Evolutionary conservation across 176 grass and related monocot genomes (phyloP).

Genomic region (Cenchrus fungigraminus): DNA sequence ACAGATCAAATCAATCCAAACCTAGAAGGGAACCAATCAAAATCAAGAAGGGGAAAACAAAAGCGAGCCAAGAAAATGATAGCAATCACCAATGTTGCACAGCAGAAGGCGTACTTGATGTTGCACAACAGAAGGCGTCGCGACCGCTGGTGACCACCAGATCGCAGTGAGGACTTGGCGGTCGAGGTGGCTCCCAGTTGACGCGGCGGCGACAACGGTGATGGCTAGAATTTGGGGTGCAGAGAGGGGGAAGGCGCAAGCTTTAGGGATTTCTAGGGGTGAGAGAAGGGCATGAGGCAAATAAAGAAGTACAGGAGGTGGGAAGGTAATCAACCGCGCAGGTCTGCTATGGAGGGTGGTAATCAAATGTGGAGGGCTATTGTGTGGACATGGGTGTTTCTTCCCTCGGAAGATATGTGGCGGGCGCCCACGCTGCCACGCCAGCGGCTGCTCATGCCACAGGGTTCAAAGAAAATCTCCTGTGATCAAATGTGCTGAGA

Average conservation of each 20-base stretch:
- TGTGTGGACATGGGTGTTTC: conserved; percentile 49
- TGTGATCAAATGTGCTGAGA: background rate
- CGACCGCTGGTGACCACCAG: background rate
- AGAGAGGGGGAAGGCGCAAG: conserved; percentile 30
- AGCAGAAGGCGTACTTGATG: too few relatives aligned
- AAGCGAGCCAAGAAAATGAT: background rate
- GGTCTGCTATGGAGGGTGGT: too few relatives aligned
- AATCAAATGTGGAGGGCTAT: background rate
- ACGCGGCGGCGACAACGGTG: background rate
- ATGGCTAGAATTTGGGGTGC: conserved; percentile 36
- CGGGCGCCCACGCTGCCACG: conserved; percentile 8
- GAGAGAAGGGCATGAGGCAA: conserved; percentile 7
- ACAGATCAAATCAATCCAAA: conserved; percentile 37
- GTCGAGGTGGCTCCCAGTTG: background rate
- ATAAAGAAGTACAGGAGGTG: conserved; percentile 21
- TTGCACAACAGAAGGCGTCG: background rate
- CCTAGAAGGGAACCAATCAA: background rate
- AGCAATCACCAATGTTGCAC: conserved; percentile 9
- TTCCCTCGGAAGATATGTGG: background rate
- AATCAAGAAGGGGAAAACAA: background rate
- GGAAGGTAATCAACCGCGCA: conserved; percentile 3
- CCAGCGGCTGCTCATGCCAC: background rate
- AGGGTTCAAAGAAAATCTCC: background rate
- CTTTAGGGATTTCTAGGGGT: conserved; percentile 51
- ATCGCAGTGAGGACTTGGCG: background rate